A percentile compares a stretch with the other conserved stretches of the same genome.
phyloP scores from a whole-genome alignment of 805 yeast species.

The Hagleromyces aurorensis region DNA sequence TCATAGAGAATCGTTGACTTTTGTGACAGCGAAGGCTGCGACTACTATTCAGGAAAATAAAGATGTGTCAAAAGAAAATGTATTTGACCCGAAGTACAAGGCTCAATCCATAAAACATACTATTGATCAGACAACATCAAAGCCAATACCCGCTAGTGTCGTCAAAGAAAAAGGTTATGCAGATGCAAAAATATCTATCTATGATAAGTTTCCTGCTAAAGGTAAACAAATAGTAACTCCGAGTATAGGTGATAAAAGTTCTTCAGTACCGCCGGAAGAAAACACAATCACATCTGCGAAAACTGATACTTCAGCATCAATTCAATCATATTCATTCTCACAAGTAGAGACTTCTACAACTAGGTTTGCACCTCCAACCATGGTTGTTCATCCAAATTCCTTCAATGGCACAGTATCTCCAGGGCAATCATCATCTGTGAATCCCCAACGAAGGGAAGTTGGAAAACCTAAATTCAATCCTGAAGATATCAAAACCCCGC shows the following conservation, averaged over 20 bases:
- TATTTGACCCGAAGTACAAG: constrained; percentile 51
- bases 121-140: constrained; percentile 60
- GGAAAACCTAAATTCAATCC: constrained; percentile 28
- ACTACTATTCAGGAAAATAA: constrained; percentile 43
- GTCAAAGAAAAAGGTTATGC: constrained; percentile 21
- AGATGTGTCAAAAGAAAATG: constrained; percentile 32
- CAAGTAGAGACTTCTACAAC: constrained; percentile 2
- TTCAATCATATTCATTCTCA: constrained; percentile 1
- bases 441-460: constrained; percentile 20
- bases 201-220: constrained; percentile 28
- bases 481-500: constrained; percentile 10
- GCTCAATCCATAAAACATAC: constrained; percentile 50
- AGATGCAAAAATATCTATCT: constrained; percentile 16
- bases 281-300: neutral
- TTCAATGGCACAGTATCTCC: constrained; percentile 3
- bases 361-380: constrained; percentile 23
- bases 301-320: neutral
- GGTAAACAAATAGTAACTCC: constrained; percentile 20
- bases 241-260: neutral
- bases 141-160: constrained; percentile 38
- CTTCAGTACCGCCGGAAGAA: neutral
- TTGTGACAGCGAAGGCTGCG: constrained; percentile 62
- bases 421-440: constrained; percentile 5
- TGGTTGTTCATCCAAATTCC: constrained; percentile 22
- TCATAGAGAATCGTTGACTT: constrained; percentile 32